Percentiles rank a stretch among this genome's conserved stretches.
These are phyloP conservation scores for Leishmania aethiopica DNA, from an alignment of 208 protist genomes.

Conservation along the genomic window DNA sequence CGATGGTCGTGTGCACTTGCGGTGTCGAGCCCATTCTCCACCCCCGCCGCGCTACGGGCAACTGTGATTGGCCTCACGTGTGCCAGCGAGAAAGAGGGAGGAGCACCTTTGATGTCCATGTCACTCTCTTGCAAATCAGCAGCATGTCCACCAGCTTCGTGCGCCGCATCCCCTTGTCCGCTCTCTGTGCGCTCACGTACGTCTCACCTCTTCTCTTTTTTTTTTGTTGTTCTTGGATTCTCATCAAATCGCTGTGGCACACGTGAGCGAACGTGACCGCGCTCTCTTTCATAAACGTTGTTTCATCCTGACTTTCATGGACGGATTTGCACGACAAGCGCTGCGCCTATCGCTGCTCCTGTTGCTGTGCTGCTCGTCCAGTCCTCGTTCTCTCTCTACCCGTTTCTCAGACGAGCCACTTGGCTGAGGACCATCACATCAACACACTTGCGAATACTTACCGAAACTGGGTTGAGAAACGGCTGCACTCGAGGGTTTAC, in stretches of 20 bases:
- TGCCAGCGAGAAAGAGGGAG: background rate
- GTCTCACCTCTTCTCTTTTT: background rate
- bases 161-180: background rate
- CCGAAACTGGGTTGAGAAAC: background rate
- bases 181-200: background rate
- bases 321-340: background rate
- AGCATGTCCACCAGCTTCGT: background rate
- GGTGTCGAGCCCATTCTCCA: background rate
- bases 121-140: background rate
- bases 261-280: background rate
- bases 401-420: background rate
- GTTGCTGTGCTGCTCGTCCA: background rate
- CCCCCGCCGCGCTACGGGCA: background rate
- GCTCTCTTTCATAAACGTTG: background rate
- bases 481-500: background rate
- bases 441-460: background rate
- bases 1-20: background rate
- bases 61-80: background rate
- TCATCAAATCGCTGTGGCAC: background rate
- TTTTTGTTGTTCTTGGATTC: background rate
- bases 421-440: background rate
- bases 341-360: background rate
- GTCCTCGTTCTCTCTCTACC: conserved; percentile 3
- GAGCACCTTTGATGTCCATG: background rate
- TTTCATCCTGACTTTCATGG: background rate